A percentile compares a stretch with the other conserved stretches of the same genome.
phyloP scores from a whole-genome alignment of 2,329 filamentous ascomycete genomes.

The Pestalotiopsis sp. region DNA sequence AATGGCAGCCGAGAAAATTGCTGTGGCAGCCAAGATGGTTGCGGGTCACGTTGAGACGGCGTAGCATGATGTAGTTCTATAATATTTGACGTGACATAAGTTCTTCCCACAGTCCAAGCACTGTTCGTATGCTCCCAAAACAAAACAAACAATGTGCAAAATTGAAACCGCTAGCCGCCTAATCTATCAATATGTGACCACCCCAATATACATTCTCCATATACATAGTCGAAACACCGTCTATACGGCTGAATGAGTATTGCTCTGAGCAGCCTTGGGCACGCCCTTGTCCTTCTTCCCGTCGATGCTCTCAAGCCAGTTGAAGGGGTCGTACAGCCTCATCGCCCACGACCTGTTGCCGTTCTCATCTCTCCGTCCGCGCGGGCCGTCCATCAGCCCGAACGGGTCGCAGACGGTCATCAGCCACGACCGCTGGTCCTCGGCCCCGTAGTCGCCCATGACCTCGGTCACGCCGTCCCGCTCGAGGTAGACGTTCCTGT shows the following conservation, averaged over 20 bases:
- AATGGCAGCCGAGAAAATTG: no score
- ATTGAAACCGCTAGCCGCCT: neutral
- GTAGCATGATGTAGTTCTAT: no score
- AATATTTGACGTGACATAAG: no score
- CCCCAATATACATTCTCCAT: neutral
- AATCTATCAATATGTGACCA: neutral
- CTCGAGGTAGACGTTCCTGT: constrained; percentile 41
- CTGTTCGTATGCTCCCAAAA: neutral
- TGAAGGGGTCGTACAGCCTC: neutral
- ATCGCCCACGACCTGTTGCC: neutral
- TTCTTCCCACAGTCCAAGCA: no score
- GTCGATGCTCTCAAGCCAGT: neutral
- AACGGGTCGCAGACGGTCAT: constrained; percentile 1
- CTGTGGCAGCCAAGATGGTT: no score
- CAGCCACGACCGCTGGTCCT: constrained; percentile 1
- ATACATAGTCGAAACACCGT: neutral
- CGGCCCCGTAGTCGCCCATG: constrained; percentile 8
- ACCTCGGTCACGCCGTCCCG: constrained; percentile 37
- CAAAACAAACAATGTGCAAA: neutral
- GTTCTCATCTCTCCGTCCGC: neutral
- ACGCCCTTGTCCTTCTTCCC: neutral
- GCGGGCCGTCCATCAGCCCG: neutral
- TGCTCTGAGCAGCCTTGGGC: neutral
- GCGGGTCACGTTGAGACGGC: no score
- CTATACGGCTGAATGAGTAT: neutral